These are phyloP conservation scores for Syzygium jambos DNA, from an alignment of 345 rosid species.

Conservation along the genomic window DNA sequence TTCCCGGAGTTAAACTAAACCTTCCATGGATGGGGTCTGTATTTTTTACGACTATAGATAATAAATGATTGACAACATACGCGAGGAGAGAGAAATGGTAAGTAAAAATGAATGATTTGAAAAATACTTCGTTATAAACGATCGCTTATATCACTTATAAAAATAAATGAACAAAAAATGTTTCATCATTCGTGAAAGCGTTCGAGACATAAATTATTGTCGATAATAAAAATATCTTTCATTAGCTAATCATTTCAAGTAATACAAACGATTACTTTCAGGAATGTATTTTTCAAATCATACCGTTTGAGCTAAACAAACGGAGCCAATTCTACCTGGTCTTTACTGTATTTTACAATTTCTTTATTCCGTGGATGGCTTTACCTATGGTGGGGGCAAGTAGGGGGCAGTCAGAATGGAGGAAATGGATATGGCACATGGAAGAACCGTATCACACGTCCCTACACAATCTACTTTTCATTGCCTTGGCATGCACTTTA, in stretches of 20 bases:
- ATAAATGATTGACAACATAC: neutral
- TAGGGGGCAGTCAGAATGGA: neutral
- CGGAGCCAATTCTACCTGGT: neutral
- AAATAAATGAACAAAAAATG: neutral
- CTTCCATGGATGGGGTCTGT: neutral
- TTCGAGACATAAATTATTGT: no score
- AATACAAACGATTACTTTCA: fast-evolving
- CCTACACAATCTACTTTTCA: neutral
- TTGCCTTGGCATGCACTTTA: neutral
- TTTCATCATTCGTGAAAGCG: fast-evolving
- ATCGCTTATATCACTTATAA: neutral
- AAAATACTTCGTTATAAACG: neutral
- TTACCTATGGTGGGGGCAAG: neutral
- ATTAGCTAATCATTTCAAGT: no score
- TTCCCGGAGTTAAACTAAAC: neutral
- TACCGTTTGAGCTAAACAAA: neutral
- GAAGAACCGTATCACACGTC: neutral
- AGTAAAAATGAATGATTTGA: no score
- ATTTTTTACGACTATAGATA: neutral
- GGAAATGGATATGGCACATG: neutral
- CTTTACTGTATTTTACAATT: neutral
- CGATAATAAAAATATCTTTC: neutral
- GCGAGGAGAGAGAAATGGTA: neutral
- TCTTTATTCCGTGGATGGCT: neutral
- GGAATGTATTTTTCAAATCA: neutral